Conservation (phyloP, 2,329 filamentous ascomycete genomes). For the Microthyrium microscopicum region DNA sequence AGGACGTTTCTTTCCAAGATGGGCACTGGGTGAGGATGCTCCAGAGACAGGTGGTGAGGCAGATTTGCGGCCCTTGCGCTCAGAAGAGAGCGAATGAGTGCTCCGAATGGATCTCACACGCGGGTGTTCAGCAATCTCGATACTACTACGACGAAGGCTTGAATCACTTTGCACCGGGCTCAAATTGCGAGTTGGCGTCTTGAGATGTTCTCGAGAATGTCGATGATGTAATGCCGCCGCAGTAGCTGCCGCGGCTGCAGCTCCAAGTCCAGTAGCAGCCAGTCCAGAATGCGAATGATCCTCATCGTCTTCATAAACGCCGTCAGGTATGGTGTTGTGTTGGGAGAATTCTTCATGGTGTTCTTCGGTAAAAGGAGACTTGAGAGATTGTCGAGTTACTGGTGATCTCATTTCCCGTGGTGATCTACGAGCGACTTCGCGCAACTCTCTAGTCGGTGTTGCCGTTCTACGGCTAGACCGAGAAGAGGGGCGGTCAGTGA, state of each 20-base stretch:
- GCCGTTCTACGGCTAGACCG: slow-evolving; percentile 41
- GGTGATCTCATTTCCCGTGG: slow-evolving; percentile 38
- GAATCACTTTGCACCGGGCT: slow-evolving; percentile 90
- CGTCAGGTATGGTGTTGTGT: slow-evolving; percentile 12
- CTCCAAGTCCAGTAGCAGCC: slow-evolving; percentile 22
- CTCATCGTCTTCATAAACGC: neutral
- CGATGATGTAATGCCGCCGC: neutral
- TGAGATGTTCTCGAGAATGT: neutral
- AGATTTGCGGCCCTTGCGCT: slow-evolving; percentile 36
- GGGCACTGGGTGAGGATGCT: too few species aligned
- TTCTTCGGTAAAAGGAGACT: slow-evolving; percentile 27
- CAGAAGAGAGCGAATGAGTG: slow-evolving; percentile 40
- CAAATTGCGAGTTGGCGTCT: slow-evolving; percentile 38
- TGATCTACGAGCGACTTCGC: slow-evolving; percentile 46
- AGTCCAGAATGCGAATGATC: slow-evolving; percentile 14
- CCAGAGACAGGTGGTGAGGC: slow-evolving; percentile 41
- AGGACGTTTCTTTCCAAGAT: slow-evolving; percentile 34
- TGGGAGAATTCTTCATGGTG: too few species aligned
- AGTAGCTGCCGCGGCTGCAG: slow-evolving; percentile 2
- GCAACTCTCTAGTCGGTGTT: slow-evolving; percentile 30
- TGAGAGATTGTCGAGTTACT: slow-evolving; percentile 43
- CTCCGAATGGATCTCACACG: slow-evolving; percentile 27
- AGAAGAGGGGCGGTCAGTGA: slow-evolving; percentile 56
- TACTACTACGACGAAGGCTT: slow-evolving; percentile 38
- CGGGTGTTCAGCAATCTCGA: slow-evolving; percentile 3